phyloP scores from a whole-genome alignment of 129 eudicot genomes.

The Artemisia annua region DNA sequence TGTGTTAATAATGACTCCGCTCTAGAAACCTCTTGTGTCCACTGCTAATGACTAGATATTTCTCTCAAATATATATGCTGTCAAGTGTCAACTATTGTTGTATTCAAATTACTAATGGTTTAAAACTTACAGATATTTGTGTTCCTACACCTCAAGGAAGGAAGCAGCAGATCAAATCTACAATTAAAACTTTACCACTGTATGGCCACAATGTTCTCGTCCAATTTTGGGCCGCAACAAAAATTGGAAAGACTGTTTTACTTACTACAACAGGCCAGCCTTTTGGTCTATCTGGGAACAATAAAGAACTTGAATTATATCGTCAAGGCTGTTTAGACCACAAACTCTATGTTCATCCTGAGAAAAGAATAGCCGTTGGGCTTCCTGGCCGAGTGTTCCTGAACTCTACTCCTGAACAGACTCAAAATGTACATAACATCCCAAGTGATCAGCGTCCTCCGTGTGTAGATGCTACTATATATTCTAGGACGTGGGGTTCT shows the following conservation, averaged over 20 bases:
- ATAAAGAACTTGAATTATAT: not conserved
- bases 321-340: not conserved
- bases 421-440: not conserved
- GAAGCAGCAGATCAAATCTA: no score
- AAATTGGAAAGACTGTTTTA: not conserved
- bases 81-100: no score
- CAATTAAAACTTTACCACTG: no score
- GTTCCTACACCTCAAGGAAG: no score
- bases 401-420: not conserved
- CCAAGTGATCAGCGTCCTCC: slow-evolving; percentile 14
- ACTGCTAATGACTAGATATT: no score
- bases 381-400: not conserved
- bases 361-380: not conserved
- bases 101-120: no score
- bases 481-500: not conserved
- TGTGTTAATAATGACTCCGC: no score
- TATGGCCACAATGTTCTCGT: not conserved
- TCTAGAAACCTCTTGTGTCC: no score
- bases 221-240: not conserved
- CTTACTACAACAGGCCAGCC: not conserved
- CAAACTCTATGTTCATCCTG: not conserved
- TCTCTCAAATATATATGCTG: no score
- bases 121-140: no score
- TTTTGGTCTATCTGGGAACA: not conserved
- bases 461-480: not conserved